Percentiles rank a stretch among this genome's conserved stretches.
Evolutionary conservation across 140 eudicot species (phyloP).

Genomic region (Bidens hawaiensis): DNA sequence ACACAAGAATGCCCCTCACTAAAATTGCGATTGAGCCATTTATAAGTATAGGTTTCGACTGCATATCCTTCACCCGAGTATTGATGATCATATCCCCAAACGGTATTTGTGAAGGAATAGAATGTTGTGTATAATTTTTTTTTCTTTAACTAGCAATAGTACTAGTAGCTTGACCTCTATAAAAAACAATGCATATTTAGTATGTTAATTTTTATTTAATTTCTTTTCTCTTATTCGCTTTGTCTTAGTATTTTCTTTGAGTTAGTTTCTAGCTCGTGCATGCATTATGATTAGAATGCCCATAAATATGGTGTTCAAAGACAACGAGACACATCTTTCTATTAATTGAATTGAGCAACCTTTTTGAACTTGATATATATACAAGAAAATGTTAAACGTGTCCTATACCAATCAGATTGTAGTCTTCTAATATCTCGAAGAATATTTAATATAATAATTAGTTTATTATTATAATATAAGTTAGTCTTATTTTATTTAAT

Average conservation of each 20-base stretch:
- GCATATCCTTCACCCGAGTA: neutral
- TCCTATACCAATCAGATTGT: too few relatives aligned
- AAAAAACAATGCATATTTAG: too few relatives aligned
- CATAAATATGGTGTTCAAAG: conserved; percentile 3
- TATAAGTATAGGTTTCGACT: neutral
- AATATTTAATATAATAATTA: too few relatives aligned
- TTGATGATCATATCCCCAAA: neutral
- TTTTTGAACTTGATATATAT: neutral
- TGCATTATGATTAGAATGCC: neutral
- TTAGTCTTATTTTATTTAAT: too few relatives aligned
- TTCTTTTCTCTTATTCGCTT: conserved; percentile 2
- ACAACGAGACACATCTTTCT: neutral
- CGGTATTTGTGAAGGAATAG: neutral
- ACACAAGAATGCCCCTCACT: neutral
- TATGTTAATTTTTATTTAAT: too few relatives aligned
- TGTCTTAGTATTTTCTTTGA: neutral
- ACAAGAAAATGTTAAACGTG: too few relatives aligned
- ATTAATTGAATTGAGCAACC: conserved; percentile 9
- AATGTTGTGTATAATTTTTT: too few relatives aligned
- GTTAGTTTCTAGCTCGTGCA: neutral
- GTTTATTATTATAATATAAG: too few relatives aligned
- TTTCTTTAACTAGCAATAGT: neutral
- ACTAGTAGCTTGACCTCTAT: too few relatives aligned
- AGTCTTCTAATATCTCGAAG: too few relatives aligned
- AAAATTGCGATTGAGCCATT: neutral